Evolutionary conservation across 805 yeast species (phyloP).

Genomic region (Middelhovenomyces tepae): DNA sequence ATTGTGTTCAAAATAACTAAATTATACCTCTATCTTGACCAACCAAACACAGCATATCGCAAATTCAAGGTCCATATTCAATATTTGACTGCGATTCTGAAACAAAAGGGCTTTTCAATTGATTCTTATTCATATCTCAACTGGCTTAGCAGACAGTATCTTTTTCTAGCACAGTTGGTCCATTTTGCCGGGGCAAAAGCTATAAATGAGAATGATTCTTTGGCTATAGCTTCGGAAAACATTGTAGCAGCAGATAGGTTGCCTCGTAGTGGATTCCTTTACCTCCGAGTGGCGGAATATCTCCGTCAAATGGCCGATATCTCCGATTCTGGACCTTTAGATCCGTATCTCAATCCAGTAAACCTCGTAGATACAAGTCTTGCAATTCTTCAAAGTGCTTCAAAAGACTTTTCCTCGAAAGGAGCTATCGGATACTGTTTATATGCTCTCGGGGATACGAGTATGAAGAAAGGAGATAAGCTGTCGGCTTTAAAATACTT

Average conservation of each 20-base stretch:
- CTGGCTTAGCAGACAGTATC: conserved; percentile 60
- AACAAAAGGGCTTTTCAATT: conserved; percentile 21
- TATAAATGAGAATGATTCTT: conserved; percentile 40
- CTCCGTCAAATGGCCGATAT: conserved; percentile 1
- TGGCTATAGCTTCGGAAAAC: conserved; percentile 29
- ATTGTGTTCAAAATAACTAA: conserved; percentile 55
- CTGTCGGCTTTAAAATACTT: conserved; percentile 36
- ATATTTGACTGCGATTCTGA: conserved; percentile 36
- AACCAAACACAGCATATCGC: conserved; percentile 48
- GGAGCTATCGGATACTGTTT: conserved; percentile 36
- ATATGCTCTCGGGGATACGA: conserved; percentile 45
- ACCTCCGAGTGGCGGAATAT: conserved; percentile 11
- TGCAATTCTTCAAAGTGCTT: conserved; percentile 10
- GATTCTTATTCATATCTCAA: conserved; percentile 26
- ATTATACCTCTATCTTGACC: conserved; percentile 49
- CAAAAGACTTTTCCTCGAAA: conserved; percentile 11
- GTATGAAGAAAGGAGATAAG: conserved; percentile 27
- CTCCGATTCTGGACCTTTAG: conserved; percentile 4
- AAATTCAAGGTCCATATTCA: conserved; percentile 59
- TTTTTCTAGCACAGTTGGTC: conserved; percentile 57
- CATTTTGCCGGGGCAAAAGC: too few species aligned
- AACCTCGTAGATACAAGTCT: conserved; percentile 9
- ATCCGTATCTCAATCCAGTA: conserved; percentile 16
- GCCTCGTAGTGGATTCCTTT: conserved; percentile 18
- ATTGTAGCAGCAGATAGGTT: conserved; percentile 7